Evolutionary conservation across 2,329 filamentous ascomycete species (phyloP), one percentile per base, ranked within the genome.

Genomic region (Apiospora malaysiana): DNA sequence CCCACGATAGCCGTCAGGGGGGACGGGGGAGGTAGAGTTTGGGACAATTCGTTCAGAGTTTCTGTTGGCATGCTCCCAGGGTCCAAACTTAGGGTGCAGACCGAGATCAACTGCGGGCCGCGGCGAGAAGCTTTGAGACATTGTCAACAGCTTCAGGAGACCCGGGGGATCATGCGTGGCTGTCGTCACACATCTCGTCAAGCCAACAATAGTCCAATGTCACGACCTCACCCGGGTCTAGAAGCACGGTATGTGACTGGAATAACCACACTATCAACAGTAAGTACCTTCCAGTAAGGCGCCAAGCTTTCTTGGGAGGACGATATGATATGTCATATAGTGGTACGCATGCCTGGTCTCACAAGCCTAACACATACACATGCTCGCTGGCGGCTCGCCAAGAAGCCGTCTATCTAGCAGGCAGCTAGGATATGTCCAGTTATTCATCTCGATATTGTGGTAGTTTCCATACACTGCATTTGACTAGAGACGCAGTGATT

Each of bases 241-340:
- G 42, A 45, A 1, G 18, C 56, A 63, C 56, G 27, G 56, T 63
- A 37, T 63, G 32, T 59, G 56, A 63, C 56, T 18, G 21, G 6
- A 18, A n/a, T 37, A 59, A 37, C 51, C 51, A 59, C 51, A 59
- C 51, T 59, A 59, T 37, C 51, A 59, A 59, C 27, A 21, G 27
- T 2, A 59, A 37, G 51, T 59, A 59, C 49, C 49, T 25, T 16
- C 18, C 21, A 27, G 9, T 21, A 27, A 32, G 16, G 16, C 16
- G 51, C 51, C 51, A 59, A 59, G 51, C 27, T n/a, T 37, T 21
- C 27, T 5, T 59, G 47, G 47, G 14, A 37, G 4, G 51, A 10
- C 51, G 51, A 18, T 37, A 37, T 59, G 51, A 59, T 37, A 16
- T 59, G 25, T 37, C 51, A 59, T n/a, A 59, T 59, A 32, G 3